Evolutionary conservation across 2,329 filamentous ascomycete species (phyloP).

Genomic region (Trichoderma cornu-damae): DNA sequence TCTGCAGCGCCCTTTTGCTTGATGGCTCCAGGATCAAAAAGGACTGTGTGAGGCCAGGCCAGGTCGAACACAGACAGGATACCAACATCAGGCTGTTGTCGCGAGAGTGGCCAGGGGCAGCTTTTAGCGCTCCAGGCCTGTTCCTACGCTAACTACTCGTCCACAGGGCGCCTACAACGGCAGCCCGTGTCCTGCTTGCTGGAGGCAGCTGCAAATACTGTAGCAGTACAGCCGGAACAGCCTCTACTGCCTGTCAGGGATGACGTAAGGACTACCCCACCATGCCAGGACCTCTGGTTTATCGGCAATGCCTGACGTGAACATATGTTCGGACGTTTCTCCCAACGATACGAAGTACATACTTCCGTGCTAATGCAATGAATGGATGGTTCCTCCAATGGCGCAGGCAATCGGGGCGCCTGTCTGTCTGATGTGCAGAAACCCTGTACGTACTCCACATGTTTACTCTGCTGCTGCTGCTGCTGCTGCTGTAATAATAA

Average conservation of each 20-base stretch:
- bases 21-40: not conserved
- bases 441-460: not conserved
- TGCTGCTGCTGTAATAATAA: too few species aligned
- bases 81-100: too few species aligned
- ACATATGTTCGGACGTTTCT: too few species aligned
- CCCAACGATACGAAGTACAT: not conserved
- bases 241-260: not conserved
- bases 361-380: not conserved
- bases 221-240: not conserved
- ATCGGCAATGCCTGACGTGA: not conserved
- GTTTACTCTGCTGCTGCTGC: not conserved
- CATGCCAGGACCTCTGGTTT: not conserved
- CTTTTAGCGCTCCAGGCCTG: too few species aligned
- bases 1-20: not conserved
- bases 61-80: not conserved
- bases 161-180: not conserved
- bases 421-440: too few species aligned
- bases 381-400: too few species aligned
- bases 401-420: too few species aligned
- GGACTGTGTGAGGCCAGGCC: not conserved
- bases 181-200: too few species aligned
- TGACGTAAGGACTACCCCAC: conserved; percentile 13
- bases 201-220: not conserved
- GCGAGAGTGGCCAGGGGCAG: too few species aligned
- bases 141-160: not conserved